Percentiles rank a stretch among this genome's conserved stretches.
phyloP scores from a whole-genome alignment of 352 stramenopile species.

The Phytophthora citrophthora region DNA sequence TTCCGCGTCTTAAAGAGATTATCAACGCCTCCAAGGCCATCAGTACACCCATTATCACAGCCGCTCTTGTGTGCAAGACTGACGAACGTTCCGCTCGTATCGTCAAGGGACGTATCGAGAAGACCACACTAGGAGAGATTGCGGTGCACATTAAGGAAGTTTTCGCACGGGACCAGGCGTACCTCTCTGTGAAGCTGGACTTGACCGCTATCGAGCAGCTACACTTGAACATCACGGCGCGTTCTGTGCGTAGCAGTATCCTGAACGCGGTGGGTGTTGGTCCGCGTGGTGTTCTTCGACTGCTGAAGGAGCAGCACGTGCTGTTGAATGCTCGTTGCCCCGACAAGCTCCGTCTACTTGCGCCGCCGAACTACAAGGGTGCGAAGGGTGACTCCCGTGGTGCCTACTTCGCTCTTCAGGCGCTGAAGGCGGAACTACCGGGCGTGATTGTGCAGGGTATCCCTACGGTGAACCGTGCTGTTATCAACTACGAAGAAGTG shows the following conservation, averaged over 20 bases:
- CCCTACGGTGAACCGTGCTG: constrained; percentile 96
- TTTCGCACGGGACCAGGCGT: constrained; percentile 93
- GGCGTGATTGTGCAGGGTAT: constrained; percentile 99
- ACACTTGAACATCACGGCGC: constrained; percentile 95
- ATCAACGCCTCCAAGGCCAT: constrained; percentile 98
- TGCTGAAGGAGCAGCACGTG: constrained; percentile 89
- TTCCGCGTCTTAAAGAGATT: constrained; percentile 98
- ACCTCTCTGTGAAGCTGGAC: constrained; percentile 98
- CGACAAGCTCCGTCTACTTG: constrained; percentile 84
- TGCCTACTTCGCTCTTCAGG: constrained; percentile 95
- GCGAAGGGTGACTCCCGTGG: constrained; percentile 76
- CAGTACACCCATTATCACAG: constrained; percentile 99
- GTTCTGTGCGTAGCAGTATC: constrained; percentile 93
- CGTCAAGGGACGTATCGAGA: constrained; percentile 99
- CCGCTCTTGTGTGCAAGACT: constrained; percentile 95
- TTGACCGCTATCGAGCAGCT: constrained; percentile 96
- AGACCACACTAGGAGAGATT: constrained; percentile 97
- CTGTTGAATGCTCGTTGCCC: constrained; percentile 83
- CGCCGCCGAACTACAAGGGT: constrained; percentile 88
- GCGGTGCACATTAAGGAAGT: constrained; percentile 98
- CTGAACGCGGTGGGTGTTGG: constrained; percentile 83
- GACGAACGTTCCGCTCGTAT: constrained; percentile 97
- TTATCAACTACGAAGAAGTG: constrained; percentile 98
- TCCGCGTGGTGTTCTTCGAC: constrained; percentile 66
- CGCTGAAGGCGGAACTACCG: constrained; percentile 95